Evolutionary conservation across 1,284 basidiomycete genomes (phyloP), one percentile per base, ranked within the genome.

Genomic region (Ustanciosporium gigantosporum): DNA sequence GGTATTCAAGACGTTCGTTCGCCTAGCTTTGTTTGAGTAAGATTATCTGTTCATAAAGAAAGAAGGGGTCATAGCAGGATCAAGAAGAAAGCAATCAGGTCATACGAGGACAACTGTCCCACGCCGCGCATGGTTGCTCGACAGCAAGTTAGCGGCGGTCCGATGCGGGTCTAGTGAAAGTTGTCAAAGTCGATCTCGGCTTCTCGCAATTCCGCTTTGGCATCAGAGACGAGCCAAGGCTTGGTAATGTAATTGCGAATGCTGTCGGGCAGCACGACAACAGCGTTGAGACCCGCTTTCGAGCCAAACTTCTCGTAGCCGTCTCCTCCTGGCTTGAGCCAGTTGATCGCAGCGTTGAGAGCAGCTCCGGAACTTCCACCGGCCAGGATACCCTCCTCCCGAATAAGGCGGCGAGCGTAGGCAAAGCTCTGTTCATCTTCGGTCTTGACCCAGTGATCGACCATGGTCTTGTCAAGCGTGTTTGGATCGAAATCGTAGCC

Each of bases 161-260:
- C n/a, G n/a, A n/a, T n/a, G n/a, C n/a, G n/a, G n/a, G n/a, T n/a
- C 27, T 29, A 37, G 14, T 64, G 46, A 36, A 64, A 58, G 35
- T 46, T 57, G 46, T 49, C 53, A 53, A 49, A 64, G 49, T 64
- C 60, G 21, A 64, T 53, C 46, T 64, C 60, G 24, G 49, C 48
- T 43, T 64, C 36, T 20, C 50, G 56, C 38, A 41, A 41, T 46
- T 66, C 62, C 17, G 44, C 47, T 44, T 58, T 53, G 45, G 51
- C 57, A 29, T 60, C 66, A 27, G 66, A 67, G 17, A 72, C 39
- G 31, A 79, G 67, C 78, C 78, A 79, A 13, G 70, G 68, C 77
- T 94, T 95, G 80, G 88, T 90, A 85, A 97, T 94, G 79, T 97
- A 97, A 79, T 97, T 97, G 55, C 93, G 84, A 48, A 96, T 86